Evolutionary conservation across 108 stramenopile genomes (phyloP).

Genomic region (Fragilariopsis cylindrus): DNA sequence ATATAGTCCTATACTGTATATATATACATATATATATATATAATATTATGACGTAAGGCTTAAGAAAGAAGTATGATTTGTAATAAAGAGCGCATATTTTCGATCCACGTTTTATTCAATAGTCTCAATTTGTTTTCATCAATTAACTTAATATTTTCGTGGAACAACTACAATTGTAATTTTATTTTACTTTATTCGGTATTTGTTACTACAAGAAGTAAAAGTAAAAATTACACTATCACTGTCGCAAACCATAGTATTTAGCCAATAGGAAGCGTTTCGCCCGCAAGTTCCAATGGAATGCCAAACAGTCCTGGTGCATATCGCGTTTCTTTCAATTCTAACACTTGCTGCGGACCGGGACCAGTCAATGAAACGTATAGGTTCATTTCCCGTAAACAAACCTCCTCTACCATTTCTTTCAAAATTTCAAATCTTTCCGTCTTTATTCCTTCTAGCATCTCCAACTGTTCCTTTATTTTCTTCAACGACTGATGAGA

Average conservation of each 20-base stretch:
- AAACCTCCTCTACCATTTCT: slow-evolving; percentile 80
- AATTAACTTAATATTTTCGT: too few species aligned
- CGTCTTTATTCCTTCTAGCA: slow-evolving; percentile 51
- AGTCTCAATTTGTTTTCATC: too few species aligned
- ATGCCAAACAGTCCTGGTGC: slow-evolving; percentile 41
- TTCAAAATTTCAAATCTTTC: slow-evolving; percentile 68
- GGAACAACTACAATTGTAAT: too few species aligned
- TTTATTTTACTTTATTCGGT: neutral
- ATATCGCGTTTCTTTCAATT: slow-evolving; percentile 29
- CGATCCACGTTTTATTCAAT: too few species aligned
- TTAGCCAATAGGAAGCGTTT: slow-evolving; percentile 41
- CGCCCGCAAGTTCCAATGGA: slow-evolving; percentile 41
- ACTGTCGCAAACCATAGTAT: too few species aligned
- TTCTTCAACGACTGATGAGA: slow-evolving; percentile 49
- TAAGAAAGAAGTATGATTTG: too few species aligned
- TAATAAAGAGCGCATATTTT: too few species aligned
- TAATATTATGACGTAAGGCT: too few species aligned
- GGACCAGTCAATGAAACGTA: slow-evolving; percentile 26
- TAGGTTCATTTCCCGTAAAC: slow-evolving; percentile 77
- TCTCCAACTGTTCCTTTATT: slow-evolving; percentile 61
- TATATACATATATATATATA: too few species aligned
- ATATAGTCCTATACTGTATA: too few species aligned
- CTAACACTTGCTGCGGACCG: slow-evolving; percentile 14
- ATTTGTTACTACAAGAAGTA: neutral
- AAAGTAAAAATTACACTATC: neutral